Base-by-base conservation (phyloP, 2,329 filamentous ascomycete species). In the Chaetomiaceae sp. region DNA sequence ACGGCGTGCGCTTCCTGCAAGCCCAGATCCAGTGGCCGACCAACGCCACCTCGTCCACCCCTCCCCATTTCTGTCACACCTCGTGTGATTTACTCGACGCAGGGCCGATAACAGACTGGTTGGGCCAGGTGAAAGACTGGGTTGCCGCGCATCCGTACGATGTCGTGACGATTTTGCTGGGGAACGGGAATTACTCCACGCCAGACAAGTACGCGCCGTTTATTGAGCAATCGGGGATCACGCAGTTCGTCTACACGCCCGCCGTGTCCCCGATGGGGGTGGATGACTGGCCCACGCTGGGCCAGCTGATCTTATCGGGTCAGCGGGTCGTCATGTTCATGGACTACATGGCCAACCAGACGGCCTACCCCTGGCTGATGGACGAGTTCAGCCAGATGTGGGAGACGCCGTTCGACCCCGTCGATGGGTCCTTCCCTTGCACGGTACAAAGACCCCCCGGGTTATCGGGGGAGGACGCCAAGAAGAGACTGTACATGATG, bases 331-430 rank as follows among this genome's bases (percentile, higher is more conserved):
- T 95, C 58, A 79, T 94, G 69, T 90, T 94, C 71, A 80, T 95
- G 72, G 90, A 95, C 72, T 95, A 95, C 73, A 76, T 85, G 60
- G 88, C 90, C 60, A 84, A 96, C 68, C 88, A 95, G 70, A 81
- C 77, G 1, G 76, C 78, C 19, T 85, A 89, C 17, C 90, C 91
- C 0, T 96, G 89, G 82, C 79, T 96, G 38, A 76, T 96, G 37
- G 89, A 95, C 68, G 79, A 96, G 70, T 96, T 96, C 73, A 81
- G 81, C 6, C 88, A 95, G 65, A 80, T 95, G 72, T 96, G 89
- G 88, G 89, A 96, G 72, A 92, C 91, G 1, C 88, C 89, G 0
- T 96, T 95, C 67, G 88, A 90, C 49, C 90, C 83, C 3, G 65
- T 69, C 15, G 68, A 83, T 65, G 71, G 71, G 45, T 68, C 69